A percentile compares a stretch with the other conserved stretches of the same genome.
These are phyloP conservation scores for Amanita polypyramis DNA, from an alignment of 768 basidiomycete genomes.

Conservation along the genomic window DNA sequence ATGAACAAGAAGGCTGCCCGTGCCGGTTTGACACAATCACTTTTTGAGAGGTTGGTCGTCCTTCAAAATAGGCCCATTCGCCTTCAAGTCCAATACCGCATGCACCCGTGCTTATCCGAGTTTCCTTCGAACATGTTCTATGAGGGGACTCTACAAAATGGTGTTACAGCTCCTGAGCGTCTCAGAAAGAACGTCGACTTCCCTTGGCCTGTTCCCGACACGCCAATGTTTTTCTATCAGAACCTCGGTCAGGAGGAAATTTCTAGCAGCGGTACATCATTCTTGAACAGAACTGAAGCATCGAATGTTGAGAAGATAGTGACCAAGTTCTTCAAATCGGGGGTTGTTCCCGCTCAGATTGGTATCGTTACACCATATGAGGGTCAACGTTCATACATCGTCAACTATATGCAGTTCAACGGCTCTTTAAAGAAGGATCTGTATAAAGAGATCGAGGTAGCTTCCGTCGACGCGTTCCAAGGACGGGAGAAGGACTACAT, in stretches of 20 bases:
- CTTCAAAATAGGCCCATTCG: constrained; percentile 95
- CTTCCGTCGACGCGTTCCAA: constrained; percentile 98
- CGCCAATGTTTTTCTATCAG: constrained; percentile 99
- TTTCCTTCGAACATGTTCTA: constrained; percentile 99
- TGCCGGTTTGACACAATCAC: constrained; percentile 95
- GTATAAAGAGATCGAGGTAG: constrained; percentile 99
- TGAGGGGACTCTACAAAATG: constrained; percentile 97
- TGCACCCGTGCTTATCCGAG: constrained; percentile 98
- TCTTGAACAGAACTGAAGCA: constrained; percentile 97
- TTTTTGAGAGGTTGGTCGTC: constrained; percentile 94
- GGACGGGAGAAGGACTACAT: constrained; percentile 99
- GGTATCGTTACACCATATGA: constrained; percentile 99
- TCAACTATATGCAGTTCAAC: constrained; percentile 99
- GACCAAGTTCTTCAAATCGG: constrained; percentile 99
- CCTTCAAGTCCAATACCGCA: constrained; percentile 98
- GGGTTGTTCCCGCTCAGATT: constrained; percentile 90
- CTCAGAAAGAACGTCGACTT: constrained; percentile 98
- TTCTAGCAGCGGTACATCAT: constrained; percentile 95
- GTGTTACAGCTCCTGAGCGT: constrained; percentile 96
- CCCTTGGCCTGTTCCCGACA: constrained; percentile 95
- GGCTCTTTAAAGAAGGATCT: constrained; percentile 98
- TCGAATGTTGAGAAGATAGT: constrained; percentile 99
- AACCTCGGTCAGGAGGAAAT: constrained; percentile 99
- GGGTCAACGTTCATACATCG: constrained; percentile 95
- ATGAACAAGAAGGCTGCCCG: constrained; percentile 99